A percentile compares a stretch with the other conserved stretches of the same genome.
These are phyloP conservation scores for Bocquillonia castaneifolia DNA, from an alignment of 441 rosid species.

Conservation along the genomic window DNA sequence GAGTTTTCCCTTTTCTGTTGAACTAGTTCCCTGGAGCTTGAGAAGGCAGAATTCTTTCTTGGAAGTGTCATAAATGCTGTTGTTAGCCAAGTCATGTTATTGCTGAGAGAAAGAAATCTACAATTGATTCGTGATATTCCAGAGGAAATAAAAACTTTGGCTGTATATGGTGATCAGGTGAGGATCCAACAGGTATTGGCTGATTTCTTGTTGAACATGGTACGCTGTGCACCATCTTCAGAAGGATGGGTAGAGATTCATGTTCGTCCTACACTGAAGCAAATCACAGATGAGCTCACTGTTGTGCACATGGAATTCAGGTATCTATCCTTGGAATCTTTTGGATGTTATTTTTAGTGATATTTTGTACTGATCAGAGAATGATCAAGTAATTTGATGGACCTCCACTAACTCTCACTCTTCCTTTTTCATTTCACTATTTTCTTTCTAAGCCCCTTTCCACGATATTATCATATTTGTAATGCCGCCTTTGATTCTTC, in stretches of 20 bases:
- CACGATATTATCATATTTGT: neutral
- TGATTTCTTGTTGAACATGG: slow-evolving; percentile 79
- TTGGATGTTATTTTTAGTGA: neutral
- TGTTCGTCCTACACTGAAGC: slow-evolving; percentile 56
- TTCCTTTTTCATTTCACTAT: no score
- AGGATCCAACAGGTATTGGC: slow-evolving; percentile 89
- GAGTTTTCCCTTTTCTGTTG: slow-evolving; percentile 26
- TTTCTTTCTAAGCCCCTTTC: no score
- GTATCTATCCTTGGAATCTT: slow-evolving; percentile 28
- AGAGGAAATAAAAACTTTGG: slow-evolving; percentile 69
- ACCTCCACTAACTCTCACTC: neutral
- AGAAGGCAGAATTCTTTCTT: slow-evolving; percentile 61
- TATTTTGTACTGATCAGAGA: neutral
- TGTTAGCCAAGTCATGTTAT: slow-evolving; percentile 83
- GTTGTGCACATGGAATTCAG: slow-evolving; percentile 66
- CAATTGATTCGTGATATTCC: slow-evolving; percentile 91
- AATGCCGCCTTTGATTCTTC: no score
- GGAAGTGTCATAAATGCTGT: slow-evolving; percentile 84
- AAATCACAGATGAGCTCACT: slow-evolving; percentile 43
- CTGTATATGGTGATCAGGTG: slow-evolving; percentile 78
- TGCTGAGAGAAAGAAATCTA: slow-evolving; percentile 68
- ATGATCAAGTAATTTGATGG: neutral
- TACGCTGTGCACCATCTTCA: slow-evolving; percentile 61
- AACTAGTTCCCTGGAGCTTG: slow-evolving; percentile 66
- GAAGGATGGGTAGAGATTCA: slow-evolving; percentile 95